These are phyloP conservation scores for Rachicladosporium sp. DNA, from an alignment of 2,329 filamentous ascomycete species.

Conservation along the genomic window DNA sequence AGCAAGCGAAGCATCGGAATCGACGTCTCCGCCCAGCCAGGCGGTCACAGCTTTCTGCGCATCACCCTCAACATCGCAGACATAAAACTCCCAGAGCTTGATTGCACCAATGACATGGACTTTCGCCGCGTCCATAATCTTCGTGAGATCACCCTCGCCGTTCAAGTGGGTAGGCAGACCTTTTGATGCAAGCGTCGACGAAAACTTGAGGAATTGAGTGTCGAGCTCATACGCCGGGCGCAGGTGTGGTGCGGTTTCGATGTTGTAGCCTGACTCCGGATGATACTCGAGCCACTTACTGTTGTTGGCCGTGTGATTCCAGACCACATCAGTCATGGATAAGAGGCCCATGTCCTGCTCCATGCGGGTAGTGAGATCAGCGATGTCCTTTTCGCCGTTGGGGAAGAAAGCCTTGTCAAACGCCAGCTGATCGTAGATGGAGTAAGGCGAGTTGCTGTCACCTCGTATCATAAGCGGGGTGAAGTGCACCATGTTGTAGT, in stretches of 20 bases:
- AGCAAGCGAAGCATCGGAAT: slow-evolving; percentile 40
- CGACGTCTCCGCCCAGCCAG: slow-evolving; percentile 54
- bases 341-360: slow-evolving; percentile 75
- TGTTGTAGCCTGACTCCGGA: slow-evolving; percentile 89
- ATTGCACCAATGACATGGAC: slow-evolving; percentile 64
- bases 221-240: slow-evolving; percentile 62
- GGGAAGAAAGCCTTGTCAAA: slow-evolving; percentile 80
- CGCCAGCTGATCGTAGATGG: slow-evolving; percentile 78
- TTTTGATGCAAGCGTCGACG: slow-evolving; percentile 49
- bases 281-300: slow-evolving; percentile 89
- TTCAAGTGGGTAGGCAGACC: slow-evolving; percentile 66
- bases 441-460: slow-evolving; percentile 91
- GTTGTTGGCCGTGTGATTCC: slow-evolving; percentile 96
- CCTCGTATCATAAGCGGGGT: slow-evolving; percentile 85
- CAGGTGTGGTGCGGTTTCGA: slow-evolving; percentile 71
- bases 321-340: slow-evolving; percentile 88
- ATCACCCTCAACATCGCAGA: slow-evolving; percentile 64
- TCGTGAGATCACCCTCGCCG: slow-evolving; percentile 57
- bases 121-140: slow-evolving; percentile 76
- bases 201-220: slow-evolving; percentile 54
- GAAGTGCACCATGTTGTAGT: slow-evolving; percentile 99
- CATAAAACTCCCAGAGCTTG: slow-evolving; percentile 88
- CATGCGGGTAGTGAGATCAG: slow-evolving; percentile 65
- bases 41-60: slow-evolving; percentile 55
- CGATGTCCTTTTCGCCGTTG: slow-evolving; percentile 69